Evolutionary conservation across 1,284 basidiomycete species (phyloP).

Genomic region (Fomitopsis betulina): DNA sequence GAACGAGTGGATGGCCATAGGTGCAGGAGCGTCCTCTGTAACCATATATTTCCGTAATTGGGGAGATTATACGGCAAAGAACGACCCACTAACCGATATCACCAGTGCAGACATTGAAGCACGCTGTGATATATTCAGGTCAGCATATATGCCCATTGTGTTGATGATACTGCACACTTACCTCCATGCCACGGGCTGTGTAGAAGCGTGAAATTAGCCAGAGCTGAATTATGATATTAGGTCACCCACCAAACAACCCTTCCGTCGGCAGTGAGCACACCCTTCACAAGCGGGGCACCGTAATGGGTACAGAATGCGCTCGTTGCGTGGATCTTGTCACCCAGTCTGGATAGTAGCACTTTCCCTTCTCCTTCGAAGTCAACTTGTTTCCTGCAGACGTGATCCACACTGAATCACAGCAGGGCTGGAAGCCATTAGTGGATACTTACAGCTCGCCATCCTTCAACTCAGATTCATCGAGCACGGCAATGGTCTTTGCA

Average conservation of each 20-base stretch:
- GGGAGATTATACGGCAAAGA: not conserved
- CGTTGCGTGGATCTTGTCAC: conserved; percentile 74
- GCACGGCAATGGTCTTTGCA: conserved; percentile 58
- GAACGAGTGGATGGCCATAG: conserved; percentile 83
- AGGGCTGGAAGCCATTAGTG: not conserved
- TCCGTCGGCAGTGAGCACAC: conserved; percentile 77
- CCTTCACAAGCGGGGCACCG: conserved; percentile 81
- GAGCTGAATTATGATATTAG: not conserved
- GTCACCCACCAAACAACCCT: conserved; percentile 68
- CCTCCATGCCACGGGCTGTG: conserved; percentile 88
- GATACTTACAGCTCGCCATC: conserved; percentile 71
- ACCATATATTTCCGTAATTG: conserved; percentile 23
- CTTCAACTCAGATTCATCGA: conserved; percentile 60
- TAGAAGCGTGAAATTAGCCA: not conserved
- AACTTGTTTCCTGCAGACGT: conserved; percentile 67
- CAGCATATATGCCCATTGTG: not conserved
- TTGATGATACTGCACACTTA: conserved; percentile 24
- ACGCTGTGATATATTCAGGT: conserved; percentile 54
- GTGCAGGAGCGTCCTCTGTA: conserved; percentile 87
- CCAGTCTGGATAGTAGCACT: conserved; percentile 76
- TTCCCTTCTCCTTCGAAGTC: conserved; percentile 75
- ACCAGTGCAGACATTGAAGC: conserved; percentile 82
- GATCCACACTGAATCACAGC: not conserved
- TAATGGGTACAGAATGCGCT: conserved; percentile 90
- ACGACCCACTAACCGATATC: conserved; percentile 55